Percentiles rank a stretch among this genome's conserved stretches.
Evolutionary conservation across 148 eudicot species (phyloP).

Genomic region (Rhododendron henanense): DNA sequence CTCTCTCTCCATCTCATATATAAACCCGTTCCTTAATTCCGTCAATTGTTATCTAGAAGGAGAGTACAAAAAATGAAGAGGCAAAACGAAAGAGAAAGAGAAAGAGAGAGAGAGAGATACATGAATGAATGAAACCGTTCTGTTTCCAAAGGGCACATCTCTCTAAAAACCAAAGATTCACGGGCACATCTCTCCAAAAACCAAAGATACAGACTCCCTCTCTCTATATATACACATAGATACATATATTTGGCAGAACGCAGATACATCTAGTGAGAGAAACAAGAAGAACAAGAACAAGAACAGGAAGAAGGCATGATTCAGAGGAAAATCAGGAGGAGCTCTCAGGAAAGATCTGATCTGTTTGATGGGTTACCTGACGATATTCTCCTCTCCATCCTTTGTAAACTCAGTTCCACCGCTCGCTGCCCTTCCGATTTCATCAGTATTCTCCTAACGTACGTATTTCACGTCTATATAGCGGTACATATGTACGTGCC

Average conservation of each 20-base stretch:
- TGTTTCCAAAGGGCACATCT: neutral
- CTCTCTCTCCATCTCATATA: neutral
- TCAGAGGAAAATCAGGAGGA: neutral
- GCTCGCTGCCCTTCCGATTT: constrained; percentile 53
- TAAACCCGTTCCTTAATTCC: neutral
- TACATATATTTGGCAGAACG: neutral
- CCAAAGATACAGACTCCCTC: neutral
- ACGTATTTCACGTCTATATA: constrained; percentile 13
- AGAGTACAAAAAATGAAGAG: neutral
- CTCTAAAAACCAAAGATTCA: neutral
- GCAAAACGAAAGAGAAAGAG: neutral
- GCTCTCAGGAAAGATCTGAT: constrained; percentile 15
- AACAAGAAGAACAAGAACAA: neutral
- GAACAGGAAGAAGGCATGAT: neutral
- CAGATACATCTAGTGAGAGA: neutral
- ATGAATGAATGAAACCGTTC: neutral
- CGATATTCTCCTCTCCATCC: constrained; percentile 44
- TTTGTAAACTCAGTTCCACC: constrained; percentile 39
- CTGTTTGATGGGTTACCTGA: constrained; percentile 48
- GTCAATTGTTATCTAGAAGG: neutral
- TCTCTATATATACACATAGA: neutral
- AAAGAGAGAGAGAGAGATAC: neutral
- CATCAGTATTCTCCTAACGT: constrained; percentile 41
- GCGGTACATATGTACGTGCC: neutral
- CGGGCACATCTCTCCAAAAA: neutral